Percentiles rank a stretch among this genome's conserved stretches.
Evolutionary conservation across 176 grass and related monocot genomes (phyloP).

Genomic region (Carex myosuroides): DNA sequence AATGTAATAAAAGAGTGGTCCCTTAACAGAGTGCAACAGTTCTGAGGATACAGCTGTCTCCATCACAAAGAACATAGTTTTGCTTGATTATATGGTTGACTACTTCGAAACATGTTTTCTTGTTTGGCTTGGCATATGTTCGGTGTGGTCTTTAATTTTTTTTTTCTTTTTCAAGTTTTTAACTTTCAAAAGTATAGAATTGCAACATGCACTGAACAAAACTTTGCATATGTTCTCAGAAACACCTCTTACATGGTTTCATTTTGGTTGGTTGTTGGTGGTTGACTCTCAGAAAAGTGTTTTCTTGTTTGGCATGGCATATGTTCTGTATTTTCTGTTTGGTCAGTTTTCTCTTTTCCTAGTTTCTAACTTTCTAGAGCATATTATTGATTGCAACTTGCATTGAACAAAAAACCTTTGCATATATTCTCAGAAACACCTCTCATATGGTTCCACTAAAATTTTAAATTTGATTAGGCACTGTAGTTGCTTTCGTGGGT

Average conservation of each 20-base stretch:
- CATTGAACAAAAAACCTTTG: not conserved
- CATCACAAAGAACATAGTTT: not conserved
- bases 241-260: not conserved
- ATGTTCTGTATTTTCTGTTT: not conserved
- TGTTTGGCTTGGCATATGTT: slow-evolving; percentile 10
- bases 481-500: not conserved
- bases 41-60: not conserved
- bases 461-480: not conserved
- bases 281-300: not conserved
- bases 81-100: not conserved
- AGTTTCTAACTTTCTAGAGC: not conserved
- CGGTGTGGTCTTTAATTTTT: not conserved
- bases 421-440: slow-evolving; percentile 14
- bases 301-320: slow-evolving; percentile 1
- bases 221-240: not conserved
- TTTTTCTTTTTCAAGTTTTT: not conserved
- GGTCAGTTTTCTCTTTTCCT: not conserved
- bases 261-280: not conserved
- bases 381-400: not conserved
- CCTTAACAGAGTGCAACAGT: not conserved
- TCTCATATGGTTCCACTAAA: not conserved
- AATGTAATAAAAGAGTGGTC: not conserved
- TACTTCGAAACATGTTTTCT: not conserved
- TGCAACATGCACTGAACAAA: not conserved
- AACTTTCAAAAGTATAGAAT: not conserved